Evolutionary conservation across 116 monocot species (phyloP).

Genomic region (Dioscorea cayenensis): DNA sequence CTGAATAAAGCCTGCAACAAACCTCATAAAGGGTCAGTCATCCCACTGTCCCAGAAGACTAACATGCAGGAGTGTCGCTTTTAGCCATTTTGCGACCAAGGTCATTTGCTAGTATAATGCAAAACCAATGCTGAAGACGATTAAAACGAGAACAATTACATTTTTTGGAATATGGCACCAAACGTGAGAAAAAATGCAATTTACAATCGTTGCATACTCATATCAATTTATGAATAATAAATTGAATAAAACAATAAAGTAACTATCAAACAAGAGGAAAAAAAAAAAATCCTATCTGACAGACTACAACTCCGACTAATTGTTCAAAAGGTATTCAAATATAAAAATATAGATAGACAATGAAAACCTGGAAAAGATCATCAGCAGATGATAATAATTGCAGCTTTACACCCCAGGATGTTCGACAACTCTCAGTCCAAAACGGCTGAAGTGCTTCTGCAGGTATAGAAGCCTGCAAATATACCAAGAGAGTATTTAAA

Average conservation of each 20-base stretch:
- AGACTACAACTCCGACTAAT: too few species aligned
- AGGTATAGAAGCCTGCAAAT: conserved; percentile 72
- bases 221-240: background rate
- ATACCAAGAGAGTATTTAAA: background rate
- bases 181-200: background rate
- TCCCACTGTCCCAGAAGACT: too few species aligned
- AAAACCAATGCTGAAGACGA: too few species aligned
- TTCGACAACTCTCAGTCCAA: conserved; percentile 74
- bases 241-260: background rate
- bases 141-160: too few species aligned
- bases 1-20: background rate
- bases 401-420: conserved; percentile 80
- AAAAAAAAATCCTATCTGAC: too few species aligned
- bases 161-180: too few species aligned
- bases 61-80: too few species aligned
- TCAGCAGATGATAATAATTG: conserved; percentile 58
- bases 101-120: too few species aligned
- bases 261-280: background rate
- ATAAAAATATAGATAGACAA: background rate
- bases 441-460: conserved; percentile 67
- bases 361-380: conserved; percentile 65
- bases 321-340: background rate
- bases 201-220: background rate
- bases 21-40: too few species aligned
- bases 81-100: too few species aligned